These are phyloP conservation scores for Candida easanensis DNA, from an alignment of 805 yeast species.

Conservation along the genomic window DNA sequence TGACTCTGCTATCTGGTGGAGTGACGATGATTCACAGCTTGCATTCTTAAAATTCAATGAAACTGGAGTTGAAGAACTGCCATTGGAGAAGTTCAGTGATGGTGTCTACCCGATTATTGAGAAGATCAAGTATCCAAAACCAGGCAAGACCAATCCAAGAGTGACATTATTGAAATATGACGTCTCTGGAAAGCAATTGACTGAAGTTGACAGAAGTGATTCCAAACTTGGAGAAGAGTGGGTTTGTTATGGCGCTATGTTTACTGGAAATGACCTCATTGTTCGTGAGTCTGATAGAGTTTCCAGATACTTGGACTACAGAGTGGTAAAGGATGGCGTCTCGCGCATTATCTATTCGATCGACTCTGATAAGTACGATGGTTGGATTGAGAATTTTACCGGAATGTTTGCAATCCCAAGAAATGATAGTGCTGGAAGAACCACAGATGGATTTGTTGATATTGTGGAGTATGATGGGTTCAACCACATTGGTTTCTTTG, in stretches of 20 bases:
- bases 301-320: constrained; percentile 53
- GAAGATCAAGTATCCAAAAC: constrained; percentile 65
- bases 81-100: constrained; percentile 49
- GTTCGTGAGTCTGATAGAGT: constrained; percentile 63
- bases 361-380: constrained; percentile 43
- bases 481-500: constrained; percentile 63
- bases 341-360: constrained; percentile 41
- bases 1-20: constrained; percentile 72
- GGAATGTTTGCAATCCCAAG: constrained; percentile 39
- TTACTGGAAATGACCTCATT: constrained; percentile 53
- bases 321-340: constrained; percentile 32
- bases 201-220: constrained; percentile 21
- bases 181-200: constrained; percentile 26
- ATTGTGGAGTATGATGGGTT: constrained; percentile 50
- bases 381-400: constrained; percentile 57
- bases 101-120: constrained; percentile 45
- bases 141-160: constrained; percentile 62
- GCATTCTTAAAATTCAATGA: constrained; percentile 60
- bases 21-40: constrained; percentile 55
- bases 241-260: constrained; percentile 58
- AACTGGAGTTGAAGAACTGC: constrained; percentile 50
- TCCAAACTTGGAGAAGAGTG: constrained; percentile 41
- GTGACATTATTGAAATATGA: constrained; percentile 45
- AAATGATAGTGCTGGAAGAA: constrained; percentile 28
- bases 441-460: constrained; percentile 59